Conservation (phyloP, 2,329 filamentous ascomycete genomes). For the Hymenoscyphus scutula region DNA sequence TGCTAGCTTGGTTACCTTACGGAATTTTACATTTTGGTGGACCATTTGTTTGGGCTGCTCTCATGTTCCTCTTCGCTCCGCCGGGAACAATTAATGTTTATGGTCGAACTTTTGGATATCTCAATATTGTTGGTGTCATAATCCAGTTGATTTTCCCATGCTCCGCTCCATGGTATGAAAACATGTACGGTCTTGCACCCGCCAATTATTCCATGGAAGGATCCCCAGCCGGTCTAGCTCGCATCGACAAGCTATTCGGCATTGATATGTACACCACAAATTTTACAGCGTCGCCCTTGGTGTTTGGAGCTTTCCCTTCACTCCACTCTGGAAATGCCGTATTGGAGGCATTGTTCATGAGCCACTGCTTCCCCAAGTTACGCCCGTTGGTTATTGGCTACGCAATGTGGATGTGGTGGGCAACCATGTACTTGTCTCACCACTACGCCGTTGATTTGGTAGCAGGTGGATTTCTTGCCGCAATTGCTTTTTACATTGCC, state of each 20-base stretch:
- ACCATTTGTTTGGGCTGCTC: constrained; percentile 71
- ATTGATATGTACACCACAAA: constrained; percentile 90
- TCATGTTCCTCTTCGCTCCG: constrained; percentile 86
- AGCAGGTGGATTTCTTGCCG: constrained; percentile 75
- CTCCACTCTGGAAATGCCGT: constrained; percentile 88
- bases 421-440: constrained; percentile 96
- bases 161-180: constrained; percentile 96
- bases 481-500: constrained; percentile 77
- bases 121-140: constrained; percentile 82
- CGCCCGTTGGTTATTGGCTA: constrained; percentile 79
- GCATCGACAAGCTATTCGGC: constrained; percentile 86
- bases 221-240: constrained; percentile 82
- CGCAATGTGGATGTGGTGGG: constrained; percentile 94
- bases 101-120: constrained; percentile 84
- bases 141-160: constrained; percentile 91
- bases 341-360: constrained; percentile 88
- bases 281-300: constrained; percentile 85
- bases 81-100: constrained; percentile 83
- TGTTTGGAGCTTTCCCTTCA: constrained; percentile 93
- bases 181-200: constrained; percentile 82
- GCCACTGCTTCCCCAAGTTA: constrained; percentile 82
- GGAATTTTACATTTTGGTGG: constrained; percentile 87
- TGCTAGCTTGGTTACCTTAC: constrained; percentile 92
- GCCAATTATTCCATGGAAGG: constrained; percentile 91
- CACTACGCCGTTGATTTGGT: constrained; percentile 96